A percentile compares a stretch with the other conserved stretches of the same genome.
These are phyloP conservation scores for Gossypium trilobum DNA, from an alignment of 441 rosid species.

Conservation along the genomic window DNA sequence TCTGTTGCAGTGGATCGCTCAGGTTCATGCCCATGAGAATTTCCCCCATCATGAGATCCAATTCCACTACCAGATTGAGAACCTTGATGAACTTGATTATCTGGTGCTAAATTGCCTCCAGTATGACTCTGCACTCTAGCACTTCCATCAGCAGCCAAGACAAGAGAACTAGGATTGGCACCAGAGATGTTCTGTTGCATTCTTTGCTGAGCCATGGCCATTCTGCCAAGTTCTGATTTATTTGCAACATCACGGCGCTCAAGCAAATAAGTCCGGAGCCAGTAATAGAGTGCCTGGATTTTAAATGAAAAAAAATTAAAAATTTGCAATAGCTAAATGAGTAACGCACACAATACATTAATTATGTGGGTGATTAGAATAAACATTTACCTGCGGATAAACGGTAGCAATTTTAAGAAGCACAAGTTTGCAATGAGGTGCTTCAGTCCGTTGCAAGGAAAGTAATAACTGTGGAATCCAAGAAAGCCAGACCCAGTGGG, in stretches of 20 bases:
- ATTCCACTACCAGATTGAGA: constrained; percentile 44
- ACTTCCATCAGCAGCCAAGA: constrained; percentile 39
- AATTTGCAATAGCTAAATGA: constrained; percentile 1
- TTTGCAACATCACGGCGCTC: constrained; percentile 95
- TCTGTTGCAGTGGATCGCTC: constrained; percentile 52
- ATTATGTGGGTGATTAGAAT: not conserved
- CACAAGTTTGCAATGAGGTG: constrained; percentile 94
- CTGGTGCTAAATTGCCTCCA: constrained; percentile 48
- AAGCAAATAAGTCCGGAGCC: constrained; percentile 94
- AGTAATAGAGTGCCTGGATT: constrained; percentile 87
- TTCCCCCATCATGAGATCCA: constrained; percentile 68
- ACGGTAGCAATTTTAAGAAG: constrained; percentile 76
- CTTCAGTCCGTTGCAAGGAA: constrained; percentile 88
- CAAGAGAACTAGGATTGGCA: constrained; percentile 44
- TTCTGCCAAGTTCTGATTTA: constrained; percentile 67
- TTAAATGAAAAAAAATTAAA: constrained; percentile 15
- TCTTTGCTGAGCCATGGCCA: constrained; percentile 81
- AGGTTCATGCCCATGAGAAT: constrained; percentile 69
- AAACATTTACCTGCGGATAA: constrained; percentile 68
- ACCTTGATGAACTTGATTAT: constrained; percentile 61
- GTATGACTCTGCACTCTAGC: constrained; percentile 46
- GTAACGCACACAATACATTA: not conserved
- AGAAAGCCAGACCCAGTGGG: constrained; percentile 97
- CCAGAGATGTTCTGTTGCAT: constrained; percentile 66
- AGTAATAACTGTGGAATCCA: constrained; percentile 98